Conservation (phyloP, 345 rosid genomes). For the Brassica carinata region DNA sequence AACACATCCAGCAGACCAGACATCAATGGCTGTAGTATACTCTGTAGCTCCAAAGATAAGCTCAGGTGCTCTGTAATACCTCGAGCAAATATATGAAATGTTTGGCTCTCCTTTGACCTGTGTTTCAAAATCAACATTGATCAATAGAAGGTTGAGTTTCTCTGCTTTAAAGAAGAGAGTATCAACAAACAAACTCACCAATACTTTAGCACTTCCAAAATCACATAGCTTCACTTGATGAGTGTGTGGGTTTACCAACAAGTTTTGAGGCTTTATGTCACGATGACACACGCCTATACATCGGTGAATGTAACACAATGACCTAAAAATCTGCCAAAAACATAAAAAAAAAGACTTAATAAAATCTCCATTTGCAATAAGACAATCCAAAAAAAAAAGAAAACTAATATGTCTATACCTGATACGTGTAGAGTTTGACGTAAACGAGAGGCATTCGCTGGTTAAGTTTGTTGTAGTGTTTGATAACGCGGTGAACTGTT, state of each 20-base stretch:
- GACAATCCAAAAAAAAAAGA: background rate
- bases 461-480: slow-evolving; percentile 85
- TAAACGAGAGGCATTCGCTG: slow-evolving; percentile 91
- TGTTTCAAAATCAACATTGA: slow-evolving; percentile 37
- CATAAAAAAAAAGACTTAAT: background rate
- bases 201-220: slow-evolving; percentile 97
- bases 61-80: slow-evolving; percentile 98
- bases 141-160: background rate
- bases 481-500: slow-evolving; percentile 85
- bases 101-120: slow-evolving; percentile 98
- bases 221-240: slow-evolving; percentile 95
- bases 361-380: too few species aligned
- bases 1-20: slow-evolving; percentile 99
- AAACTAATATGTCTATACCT: slow-evolving; percentile 46
- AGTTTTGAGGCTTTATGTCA: slow-evolving; percentile 96
- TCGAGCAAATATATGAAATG: slow-evolving; percentile 92
- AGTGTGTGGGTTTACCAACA: slow-evolving; percentile 96
- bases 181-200: slow-evolving; percentile 55
- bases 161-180: background rate
- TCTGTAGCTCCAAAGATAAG: slow-evolving; percentile 96
- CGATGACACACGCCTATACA: slow-evolving; percentile 90
- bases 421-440: slow-evolving; percentile 89
- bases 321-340: slow-evolving; percentile 76
- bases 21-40: slow-evolving; percentile 93
- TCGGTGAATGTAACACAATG: slow-evolving; percentile 86